These are phyloP conservation scores for Coemansia sp. DNA, from an alignment of 192 early-diverging fungal species.

Conservation along the genomic window DNA sequence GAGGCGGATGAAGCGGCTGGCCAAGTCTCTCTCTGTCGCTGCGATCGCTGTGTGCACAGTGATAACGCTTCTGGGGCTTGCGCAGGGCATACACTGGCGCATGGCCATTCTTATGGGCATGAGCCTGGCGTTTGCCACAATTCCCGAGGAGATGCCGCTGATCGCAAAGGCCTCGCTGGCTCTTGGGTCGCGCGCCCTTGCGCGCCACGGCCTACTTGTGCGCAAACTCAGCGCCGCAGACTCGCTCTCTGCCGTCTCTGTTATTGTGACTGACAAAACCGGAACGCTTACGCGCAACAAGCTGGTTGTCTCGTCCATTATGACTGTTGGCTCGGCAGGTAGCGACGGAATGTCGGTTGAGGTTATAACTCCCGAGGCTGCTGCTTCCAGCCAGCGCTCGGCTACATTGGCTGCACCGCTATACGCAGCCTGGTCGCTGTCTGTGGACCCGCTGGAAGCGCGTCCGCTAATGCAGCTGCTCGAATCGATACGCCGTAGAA, in stretches of 20 bases:
- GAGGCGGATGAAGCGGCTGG: slow-evolving; percentile 24
- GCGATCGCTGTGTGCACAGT: slow-evolving; percentile 20
- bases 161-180: slow-evolving; percentile 51
- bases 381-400: slow-evolving; percentile 16
- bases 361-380: slow-evolving; percentile 44
- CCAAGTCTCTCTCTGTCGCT: slow-evolving; percentile 19
- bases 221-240: slow-evolving; percentile 68
- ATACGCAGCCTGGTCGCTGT: slow-evolving; percentile 43
- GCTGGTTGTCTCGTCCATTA: slow-evolving; percentile 58
- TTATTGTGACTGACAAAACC: slow-evolving; percentile 75
- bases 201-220: slow-evolving; percentile 61
- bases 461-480: slow-evolving; percentile 30
- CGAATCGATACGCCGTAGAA: slow-evolving; percentile 5
- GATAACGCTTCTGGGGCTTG: slow-evolving; percentile 22
- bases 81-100: slow-evolving; percentile 37
- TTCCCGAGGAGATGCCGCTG: slow-evolving; percentile 55
- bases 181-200: slow-evolving; percentile 23
- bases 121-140: slow-evolving; percentile 50
- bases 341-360: slow-evolving; percentile 22
- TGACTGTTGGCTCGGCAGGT: slow-evolving; percentile 12
- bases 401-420: slow-evolving; percentile 36
- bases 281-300: slow-evolving; percentile 71
- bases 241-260: slow-evolving; percentile 63
- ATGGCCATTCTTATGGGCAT: slow-evolving; percentile 36
- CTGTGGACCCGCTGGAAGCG: slow-evolving; percentile 44